Evolutionary conservation across 768 basidiomycete species (phyloP).

Genomic region (Leccinum sublutescens): DNA sequence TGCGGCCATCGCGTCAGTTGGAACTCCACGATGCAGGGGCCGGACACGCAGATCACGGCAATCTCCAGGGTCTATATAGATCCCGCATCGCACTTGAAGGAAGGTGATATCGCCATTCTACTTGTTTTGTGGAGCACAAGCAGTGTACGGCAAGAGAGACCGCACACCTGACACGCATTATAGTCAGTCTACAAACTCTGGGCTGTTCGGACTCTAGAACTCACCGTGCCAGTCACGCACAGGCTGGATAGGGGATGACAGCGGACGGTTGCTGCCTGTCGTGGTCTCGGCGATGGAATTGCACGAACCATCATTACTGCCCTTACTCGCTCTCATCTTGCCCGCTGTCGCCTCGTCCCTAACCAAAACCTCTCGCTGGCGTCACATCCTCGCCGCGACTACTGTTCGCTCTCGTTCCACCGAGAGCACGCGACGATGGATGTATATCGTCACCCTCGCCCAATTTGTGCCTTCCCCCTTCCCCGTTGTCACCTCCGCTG

Average conservation of each 20-base stretch:
- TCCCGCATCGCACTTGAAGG: conserved; percentile 14
- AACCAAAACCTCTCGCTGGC: too few relatives aligned
- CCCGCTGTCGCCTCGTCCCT: too few relatives aligned
- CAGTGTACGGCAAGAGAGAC: neutral
- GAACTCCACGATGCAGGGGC: conserved; percentile 25
- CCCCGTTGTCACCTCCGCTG: too few relatives aligned
- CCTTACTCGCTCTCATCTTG: too few relatives aligned
- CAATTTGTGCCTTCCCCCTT: too few relatives aligned
- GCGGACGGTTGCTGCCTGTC: too few relatives aligned
- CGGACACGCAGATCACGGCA: conserved; percentile 18
- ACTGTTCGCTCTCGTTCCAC: too few relatives aligned
- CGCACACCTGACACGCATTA: conserved; percentile 8
- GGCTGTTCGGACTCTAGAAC: neutral
- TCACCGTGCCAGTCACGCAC: neutral
- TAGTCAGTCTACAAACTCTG: conserved; percentile 12
- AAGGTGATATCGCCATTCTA: conserved; percentile 16
- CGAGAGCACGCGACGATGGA: too few relatives aligned
- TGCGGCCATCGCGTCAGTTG: conserved; percentile 14
- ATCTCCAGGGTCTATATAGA: conserved; percentile 23
- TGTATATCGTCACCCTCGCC: too few relatives aligned
- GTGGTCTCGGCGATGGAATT: too few relatives aligned
- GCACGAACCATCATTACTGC: too few relatives aligned
- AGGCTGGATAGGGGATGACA: conserved; percentile 28
- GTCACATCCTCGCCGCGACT: too few relatives aligned
- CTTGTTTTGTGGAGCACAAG: conserved; percentile 22